Evolutionary conservation across 176 grass and related monocot species (phyloP), one percentile per base, ranked within the genome.

Genomic region (Eleusine coracana): DNA sequence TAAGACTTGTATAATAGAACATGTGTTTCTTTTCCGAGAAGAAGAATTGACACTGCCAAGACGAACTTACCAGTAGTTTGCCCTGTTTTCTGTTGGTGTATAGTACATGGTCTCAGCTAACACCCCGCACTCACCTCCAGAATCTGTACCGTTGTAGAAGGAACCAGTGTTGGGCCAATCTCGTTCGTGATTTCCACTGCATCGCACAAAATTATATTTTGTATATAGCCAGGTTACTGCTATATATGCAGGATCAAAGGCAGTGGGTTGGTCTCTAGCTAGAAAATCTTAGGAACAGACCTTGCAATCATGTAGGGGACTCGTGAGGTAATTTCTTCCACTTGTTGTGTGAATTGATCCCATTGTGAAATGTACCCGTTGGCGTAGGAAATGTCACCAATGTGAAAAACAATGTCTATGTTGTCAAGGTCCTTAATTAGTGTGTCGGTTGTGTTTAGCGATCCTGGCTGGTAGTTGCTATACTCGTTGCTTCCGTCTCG

Each of bases 331-430:
- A 98, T 94, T n/a, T 54, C 70, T 61, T 98, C 86, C 5, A 98
- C 90, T 64, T 98, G 95, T 48, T 91, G 86, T 8, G 95, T 98
- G 80, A 98, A 98, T 52, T 98, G 95, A 78, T 98, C 95, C 95
- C 95, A 98, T 42, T 98, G 95, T 2, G 95, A 98, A 49, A 95
- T 77, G 45, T 98, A 98, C 62, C 95, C 95, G 21, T 98, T 98
- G 65, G 95, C 90, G 37, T 98, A 98, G 52, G 81, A 51, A 13
- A 98, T 95, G 42, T 98, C 95, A 2, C 92, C 95, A 13, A 98
- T 93, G 79, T 98, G 95, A 31, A 98, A 91, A 0, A 93, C 83
- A 5, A 98, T 91, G 80, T 95, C 92, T 37, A 94, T 95, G 45
- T 98, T 93, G 86, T 91, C 75, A 5, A 98, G 83, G 25, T 98